Evolutionary conservation across 331 rosid species (phyloP), one percentile per base, ranked within the genome.

Genomic region (Malus hybrid): DNA sequence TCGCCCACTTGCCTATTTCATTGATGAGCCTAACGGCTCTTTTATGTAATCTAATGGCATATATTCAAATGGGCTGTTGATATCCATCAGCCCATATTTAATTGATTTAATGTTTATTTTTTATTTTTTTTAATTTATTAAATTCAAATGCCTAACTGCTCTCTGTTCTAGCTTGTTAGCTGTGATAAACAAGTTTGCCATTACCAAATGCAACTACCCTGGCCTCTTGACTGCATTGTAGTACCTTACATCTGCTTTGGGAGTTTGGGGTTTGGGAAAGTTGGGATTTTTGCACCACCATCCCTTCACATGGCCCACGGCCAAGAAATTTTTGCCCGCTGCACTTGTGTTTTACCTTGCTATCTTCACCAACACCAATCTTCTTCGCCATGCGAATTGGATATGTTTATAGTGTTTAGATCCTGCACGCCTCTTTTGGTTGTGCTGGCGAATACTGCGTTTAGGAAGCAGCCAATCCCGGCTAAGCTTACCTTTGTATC

Each of bases 331-430:
- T 81, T 83, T 90, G 44, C 99, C 99, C 22, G 99, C 99, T 13
- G 99, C 99, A 10, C 19, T 83, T 36, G 97, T 94, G 70, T 94
- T 94, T 84, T 94, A 76, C 79, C 93, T 94, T 12, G 97, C 99
- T 6, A 94, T 94, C 79, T 94, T 94, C 81, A 94, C 97, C 78
- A 94, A 94, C 81, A 94, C 99, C 0, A 94, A 94, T 76, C 97
- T 94, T 29, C 96, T 94, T 62, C 93, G 99, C 39, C 96, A 94
- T 57, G 99, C 99, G 19, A 94, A 94, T 59, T 94, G 29, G 99
- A 94, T 70, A 94, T 97, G 3, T 94, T 94, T 72, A 90, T 94
- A 57, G 99, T 94, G 65, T 94, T 94, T 74, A 81, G 99, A 42
- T 94, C 99, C 28, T 78, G 90, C 31, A 94, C 99, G 2, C 99